Evolutionary conservation across 1,284 basidiomycete genomes (phyloP), one percentile per base, ranked within the genome.

Genomic region (Dichomitus squalens): DNA sequence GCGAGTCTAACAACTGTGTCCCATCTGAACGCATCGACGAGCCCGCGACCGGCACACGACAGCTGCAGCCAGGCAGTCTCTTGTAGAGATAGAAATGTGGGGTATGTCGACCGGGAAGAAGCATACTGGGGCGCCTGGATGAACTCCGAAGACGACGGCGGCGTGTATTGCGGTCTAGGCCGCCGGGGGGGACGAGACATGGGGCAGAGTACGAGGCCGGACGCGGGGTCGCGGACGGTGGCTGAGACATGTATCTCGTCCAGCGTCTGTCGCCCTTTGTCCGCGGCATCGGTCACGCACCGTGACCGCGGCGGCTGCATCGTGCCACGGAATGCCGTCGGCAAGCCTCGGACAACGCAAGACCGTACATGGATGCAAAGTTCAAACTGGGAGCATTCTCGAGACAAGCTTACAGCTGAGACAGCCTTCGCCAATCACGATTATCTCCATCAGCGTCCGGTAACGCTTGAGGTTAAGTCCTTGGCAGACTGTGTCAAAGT

Each of bases 1-100:
- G 86, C 75, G 2, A 84, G 80, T 47, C 77, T 72, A 39, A 85
- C 55, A 49, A 90, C 85, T 16, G 81, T 71, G 70, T 86, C 83
- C 87, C 88, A 90, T 21, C 88, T 80, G 67, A 81, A 88, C 8
- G 88, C 83, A 71, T 92, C 90, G 43, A 83, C 66, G 5, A 92
- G 67, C n/a, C 90, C 90, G 16, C 72, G 72, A 64, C 77, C 77
- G 16, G 80, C 76, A 74, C 84, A 91, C 51, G 70, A 76, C 8
- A 83, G 60, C 64, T 91, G 89, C 3, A 90, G 73, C 63, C 74
- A 67, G 20, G 82, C 66, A 0, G 88, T 85, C 34, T 88, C 81
- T 23, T 76, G 76, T 2, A 88, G 63, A 2, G 89, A 79, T 7
- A 92, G 76, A 70, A 92, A 92, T 14, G 77, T 70, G 2, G 89